phyloP scores from a whole-genome alignment of 108 stramenopile genomes.

The Epithemia pelagica region DNA sequence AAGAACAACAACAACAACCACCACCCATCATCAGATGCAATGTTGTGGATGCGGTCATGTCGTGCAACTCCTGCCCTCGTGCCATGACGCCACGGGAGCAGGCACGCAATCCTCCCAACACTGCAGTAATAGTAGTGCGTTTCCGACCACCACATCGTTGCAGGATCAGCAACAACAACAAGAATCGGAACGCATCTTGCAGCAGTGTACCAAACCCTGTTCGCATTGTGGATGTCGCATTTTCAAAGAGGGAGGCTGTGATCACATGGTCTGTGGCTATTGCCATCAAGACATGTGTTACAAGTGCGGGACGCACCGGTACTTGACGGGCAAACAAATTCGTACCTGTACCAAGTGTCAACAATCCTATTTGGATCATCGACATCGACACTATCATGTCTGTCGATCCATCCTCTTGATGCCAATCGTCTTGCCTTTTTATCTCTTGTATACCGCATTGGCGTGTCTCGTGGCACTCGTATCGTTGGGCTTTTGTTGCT shows the following conservation, averaged over 20 bases:
- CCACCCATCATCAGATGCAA: too few species aligned
- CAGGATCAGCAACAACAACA: background rate
- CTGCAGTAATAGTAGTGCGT: too few species aligned
- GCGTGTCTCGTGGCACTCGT: slow-evolving; percentile 11
- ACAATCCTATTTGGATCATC: slow-evolving; percentile 34
- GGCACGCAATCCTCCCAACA: too few species aligned
- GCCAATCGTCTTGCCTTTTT: slow-evolving; percentile 24
- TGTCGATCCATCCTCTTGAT: slow-evolving; percentile 12
- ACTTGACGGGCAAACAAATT: slow-evolving; percentile 23
- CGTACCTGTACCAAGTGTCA: slow-evolving; percentile 29
- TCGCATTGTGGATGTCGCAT: slow-evolving; percentile 33
- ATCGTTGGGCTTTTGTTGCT: slow-evolving; percentile 28
- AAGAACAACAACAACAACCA: too few species aligned
- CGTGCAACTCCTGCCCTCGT: too few species aligned
- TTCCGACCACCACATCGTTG: too few species aligned
- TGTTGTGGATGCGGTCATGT: too few species aligned
- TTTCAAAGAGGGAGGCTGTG: slow-evolving; percentile 28
- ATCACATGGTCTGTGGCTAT: slow-evolving; percentile 37
- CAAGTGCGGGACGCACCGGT: slow-evolving; percentile 28
- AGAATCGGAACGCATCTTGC: background rate
- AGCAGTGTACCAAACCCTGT: slow-evolving; percentile 26
- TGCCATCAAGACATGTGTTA: slow-evolving; percentile 41
- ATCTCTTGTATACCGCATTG: slow-evolving; percentile 16
- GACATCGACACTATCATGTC: slow-evolving; percentile 19
- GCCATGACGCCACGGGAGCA: too few species aligned